These are phyloP conservation scores for Cystoderma amianthinum DNA, from an alignment of 768 basidiomycete species.

Conservation along the genomic window DNA sequence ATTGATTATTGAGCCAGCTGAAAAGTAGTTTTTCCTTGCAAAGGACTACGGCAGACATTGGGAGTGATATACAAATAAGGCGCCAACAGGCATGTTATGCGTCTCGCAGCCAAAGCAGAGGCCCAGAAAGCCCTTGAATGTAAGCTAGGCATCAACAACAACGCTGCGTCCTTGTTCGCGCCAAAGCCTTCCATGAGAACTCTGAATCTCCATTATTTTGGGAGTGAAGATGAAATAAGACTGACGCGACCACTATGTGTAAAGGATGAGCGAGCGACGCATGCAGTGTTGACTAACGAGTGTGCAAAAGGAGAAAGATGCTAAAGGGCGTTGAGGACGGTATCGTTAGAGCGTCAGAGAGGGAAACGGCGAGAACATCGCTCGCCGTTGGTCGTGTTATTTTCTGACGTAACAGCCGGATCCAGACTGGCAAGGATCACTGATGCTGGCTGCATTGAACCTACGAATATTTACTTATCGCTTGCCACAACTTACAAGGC, in stretches of 20 bases:
- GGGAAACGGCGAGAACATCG: constrained; percentile 32
- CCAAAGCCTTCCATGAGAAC: too few relatives aligned
- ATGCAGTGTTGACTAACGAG: constrained; percentile 27
- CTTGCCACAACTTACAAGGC: too few relatives aligned
- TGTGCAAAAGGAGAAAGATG: constrained; percentile 22
- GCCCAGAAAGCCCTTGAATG: constrained; percentile 66
- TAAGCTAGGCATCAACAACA: constrained; percentile 32
- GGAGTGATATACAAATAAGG: too few relatives aligned
- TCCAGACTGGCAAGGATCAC: too few relatives aligned
- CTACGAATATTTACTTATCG: too few relatives aligned
- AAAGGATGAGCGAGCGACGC: constrained; percentile 21
- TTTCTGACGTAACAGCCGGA: too few relatives aligned
- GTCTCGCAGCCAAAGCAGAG: constrained; percentile 84
- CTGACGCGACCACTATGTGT: constrained; percentile 28
- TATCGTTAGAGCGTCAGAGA: constrained; percentile 12
- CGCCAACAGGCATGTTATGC: constrained; percentile 93
- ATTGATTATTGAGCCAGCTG: too few relatives aligned
- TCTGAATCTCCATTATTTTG: constrained; percentile 7
- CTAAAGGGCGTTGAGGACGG: constrained; percentile 22
- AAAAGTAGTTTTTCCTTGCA: too few relatives aligned
- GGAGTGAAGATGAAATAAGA: constrained; percentile 18
- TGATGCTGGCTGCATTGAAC: too few relatives aligned
- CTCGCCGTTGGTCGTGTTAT: too few relatives aligned
- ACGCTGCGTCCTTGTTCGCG: too few relatives aligned
- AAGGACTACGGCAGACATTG: too few relatives aligned